phyloP scores from a whole-genome alignment of 1,284 basidiomycete species.

The Leccinum huronense region DNA sequence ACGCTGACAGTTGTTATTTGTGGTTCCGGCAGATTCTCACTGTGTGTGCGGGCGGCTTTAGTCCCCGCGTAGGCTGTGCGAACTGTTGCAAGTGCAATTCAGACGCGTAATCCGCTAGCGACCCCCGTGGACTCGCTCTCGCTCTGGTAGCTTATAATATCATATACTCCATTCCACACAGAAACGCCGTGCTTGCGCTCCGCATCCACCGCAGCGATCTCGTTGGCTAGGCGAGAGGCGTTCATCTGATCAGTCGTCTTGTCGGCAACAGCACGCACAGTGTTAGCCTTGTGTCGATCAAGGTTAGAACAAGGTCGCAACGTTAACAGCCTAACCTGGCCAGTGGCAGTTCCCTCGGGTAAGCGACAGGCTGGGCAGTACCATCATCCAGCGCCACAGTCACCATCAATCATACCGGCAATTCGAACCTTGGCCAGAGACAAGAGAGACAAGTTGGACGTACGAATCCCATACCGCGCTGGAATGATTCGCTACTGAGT shows the following conservation, averaged over 20 bases:
- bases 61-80: slow-evolving; percentile 27
- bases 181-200: not conserved
- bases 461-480: slow-evolving; percentile 3
- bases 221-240: slow-evolving; percentile 1
- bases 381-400: slow-evolving; percentile 23
- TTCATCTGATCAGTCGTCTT: slow-evolving; percentile 12
- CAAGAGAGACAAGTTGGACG: slow-evolving; percentile 3
- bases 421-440: slow-evolving; percentile 1
- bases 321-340: slow-evolving; percentile 28
- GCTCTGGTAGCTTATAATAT: not conserved
- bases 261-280: slow-evolving; percentile 14
- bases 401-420: slow-evolving; percentile 20
- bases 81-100: not conserved
- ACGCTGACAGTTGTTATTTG: slow-evolving; percentile 15
- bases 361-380: slow-evolving; percentile 27
- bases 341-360: slow-evolving; percentile 23
- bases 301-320: slow-evolving; percentile 33
- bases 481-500: slow-evolving; percentile 5
- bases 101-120: slow-evolving; percentile 5
- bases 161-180: slow-evolving; percentile 2
- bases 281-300: slow-evolving; percentile 10
- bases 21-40: slow-evolving; percentile 28
- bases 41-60: slow-evolving; percentile 24
- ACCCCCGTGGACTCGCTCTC: slow-evolving; percentile 7
- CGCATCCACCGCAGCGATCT: not conserved